Conservation (phyloP, 805 yeast genomes). For the Monosporozyma yasuniensis region DNA sequence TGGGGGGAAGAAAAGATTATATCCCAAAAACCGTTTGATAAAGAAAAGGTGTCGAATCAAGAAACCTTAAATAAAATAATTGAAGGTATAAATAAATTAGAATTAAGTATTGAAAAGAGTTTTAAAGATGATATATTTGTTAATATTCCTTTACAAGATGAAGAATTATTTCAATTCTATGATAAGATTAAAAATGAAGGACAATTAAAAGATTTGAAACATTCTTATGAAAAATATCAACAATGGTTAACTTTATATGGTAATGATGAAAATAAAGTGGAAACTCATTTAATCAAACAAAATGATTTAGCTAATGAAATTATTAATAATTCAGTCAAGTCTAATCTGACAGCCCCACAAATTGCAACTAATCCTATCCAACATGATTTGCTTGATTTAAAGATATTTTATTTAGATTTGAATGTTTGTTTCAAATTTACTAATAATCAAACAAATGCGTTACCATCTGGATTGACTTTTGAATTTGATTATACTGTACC, state of each 20-base stretch:
- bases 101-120: neutral
- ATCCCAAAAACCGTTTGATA: neutral
- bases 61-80: neutral
- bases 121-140: constrained; percentile 6
- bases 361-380: neutral
- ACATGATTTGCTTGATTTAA: neutral
- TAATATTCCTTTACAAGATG: constrained; percentile 15
- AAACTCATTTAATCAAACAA: neutral
- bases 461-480: neutral
- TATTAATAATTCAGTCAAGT: neutral
- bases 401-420: constrained; percentile 2
- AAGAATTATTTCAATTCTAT: constrained; percentile 20
- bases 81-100: neutral
- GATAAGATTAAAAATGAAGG: constrained; percentile 12
- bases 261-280: constrained; percentile 8
- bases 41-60: neutral
- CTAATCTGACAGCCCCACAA: neutral
- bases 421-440: constrained; percentile 4
- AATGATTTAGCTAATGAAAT: neutral
- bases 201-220: constrained; percentile 14
- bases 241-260: constrained; percentile 9
- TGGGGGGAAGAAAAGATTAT: neutral
- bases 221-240: constrained; percentile 13
- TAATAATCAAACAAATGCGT: neutral
- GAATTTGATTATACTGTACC: neutral